Percentiles rank a stretch among this genome's conserved stretches.
phyloP scores from a whole-genome alignment of 345 rosid genomes.

The Populus euphratica region DNA sequence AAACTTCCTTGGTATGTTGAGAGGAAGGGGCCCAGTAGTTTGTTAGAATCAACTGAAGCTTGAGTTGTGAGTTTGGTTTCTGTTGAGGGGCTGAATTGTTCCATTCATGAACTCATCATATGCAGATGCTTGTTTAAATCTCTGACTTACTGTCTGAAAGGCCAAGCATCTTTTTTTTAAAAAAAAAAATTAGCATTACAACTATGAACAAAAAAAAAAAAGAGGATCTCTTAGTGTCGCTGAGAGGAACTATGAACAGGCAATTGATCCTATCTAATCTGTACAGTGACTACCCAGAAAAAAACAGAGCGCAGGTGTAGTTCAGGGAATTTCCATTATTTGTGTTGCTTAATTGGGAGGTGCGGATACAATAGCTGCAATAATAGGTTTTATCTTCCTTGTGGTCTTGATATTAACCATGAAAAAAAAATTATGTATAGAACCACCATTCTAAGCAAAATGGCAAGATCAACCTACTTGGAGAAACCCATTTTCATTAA shows the following conservation, averaged over 20 bases:
- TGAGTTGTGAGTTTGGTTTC: neutral
- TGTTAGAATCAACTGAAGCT: neutral
- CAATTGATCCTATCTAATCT: neutral
- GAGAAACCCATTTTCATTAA: constrained; percentile 30
- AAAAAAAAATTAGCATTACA: neutral
- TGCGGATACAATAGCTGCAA: neutral
- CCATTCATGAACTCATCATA: neutral
- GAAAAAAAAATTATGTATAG: constrained; percentile 38
- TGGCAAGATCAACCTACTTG: constrained; percentile 46
- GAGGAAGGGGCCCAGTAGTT: neutral
- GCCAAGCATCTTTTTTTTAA: neutral
- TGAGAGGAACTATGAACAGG: neutral
- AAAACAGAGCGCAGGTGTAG: constrained; percentile 6
- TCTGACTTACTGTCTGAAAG: neutral
- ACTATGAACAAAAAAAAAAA: too few species aligned
- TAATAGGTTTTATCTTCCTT: constrained; percentile 30
- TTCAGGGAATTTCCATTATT: constrained; percentile 6
- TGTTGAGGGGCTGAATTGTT: neutral
- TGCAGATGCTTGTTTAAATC: neutral
- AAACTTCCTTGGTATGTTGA: neutral
- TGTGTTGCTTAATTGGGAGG: neutral
- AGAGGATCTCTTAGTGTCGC: neutral
- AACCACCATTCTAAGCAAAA: constrained; percentile 42
- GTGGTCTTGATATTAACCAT: constrained; percentile 23
- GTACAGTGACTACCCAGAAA: too few species aligned